phyloP scores from a whole-genome alignment of 208 protist genomes.

The Acanthamoeba culbertsoni region DNA sequence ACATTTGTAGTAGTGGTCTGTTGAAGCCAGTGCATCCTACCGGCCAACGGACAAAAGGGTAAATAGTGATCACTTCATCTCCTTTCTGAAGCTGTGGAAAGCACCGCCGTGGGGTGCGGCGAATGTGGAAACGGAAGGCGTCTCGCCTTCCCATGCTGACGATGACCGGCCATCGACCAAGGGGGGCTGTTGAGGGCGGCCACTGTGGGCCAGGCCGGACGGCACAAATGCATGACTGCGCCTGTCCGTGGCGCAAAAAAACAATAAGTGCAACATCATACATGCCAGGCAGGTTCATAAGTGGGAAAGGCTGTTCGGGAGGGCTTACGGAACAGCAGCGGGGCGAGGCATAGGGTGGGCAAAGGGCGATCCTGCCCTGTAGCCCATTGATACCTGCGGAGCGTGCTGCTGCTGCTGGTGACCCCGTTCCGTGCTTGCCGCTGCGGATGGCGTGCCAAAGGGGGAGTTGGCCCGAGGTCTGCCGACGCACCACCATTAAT shows the following conservation, averaged over 20 bases:
- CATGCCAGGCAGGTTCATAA: too few species aligned
- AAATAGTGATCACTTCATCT: neutral
- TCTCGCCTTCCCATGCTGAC: too few species aligned
- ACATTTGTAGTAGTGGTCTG: too few species aligned
- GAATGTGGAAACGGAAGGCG: neutral
- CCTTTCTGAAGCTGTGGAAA: constrained; percentile 17
- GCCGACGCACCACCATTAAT: neutral
- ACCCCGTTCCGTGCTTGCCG: neutral
- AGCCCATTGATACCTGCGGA: too few species aligned
- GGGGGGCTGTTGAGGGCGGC: too few species aligned
- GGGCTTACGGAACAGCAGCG: too few species aligned
- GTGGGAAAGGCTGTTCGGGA: too few species aligned
- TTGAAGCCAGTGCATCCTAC: neutral
- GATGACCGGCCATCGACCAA: neutral
- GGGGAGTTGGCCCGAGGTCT: neutral
- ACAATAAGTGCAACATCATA: too few species aligned
- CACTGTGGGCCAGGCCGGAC: neutral
- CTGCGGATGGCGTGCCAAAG: neutral
- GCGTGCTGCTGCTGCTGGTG: neutral
- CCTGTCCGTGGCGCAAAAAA: too few species aligned
- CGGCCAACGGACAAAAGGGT: neutral
- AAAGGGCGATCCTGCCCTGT: too few species aligned
- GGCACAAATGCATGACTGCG: too few species aligned
- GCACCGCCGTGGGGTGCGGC: neutral
- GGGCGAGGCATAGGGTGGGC: too few species aligned